A percentile compares a stretch with the other conserved stretches of the same genome.
These are phyloP conservation scores for Eucalyptus rudis DNA, from an alignment of 345 rosid species.

Conservation along the genomic window DNA sequence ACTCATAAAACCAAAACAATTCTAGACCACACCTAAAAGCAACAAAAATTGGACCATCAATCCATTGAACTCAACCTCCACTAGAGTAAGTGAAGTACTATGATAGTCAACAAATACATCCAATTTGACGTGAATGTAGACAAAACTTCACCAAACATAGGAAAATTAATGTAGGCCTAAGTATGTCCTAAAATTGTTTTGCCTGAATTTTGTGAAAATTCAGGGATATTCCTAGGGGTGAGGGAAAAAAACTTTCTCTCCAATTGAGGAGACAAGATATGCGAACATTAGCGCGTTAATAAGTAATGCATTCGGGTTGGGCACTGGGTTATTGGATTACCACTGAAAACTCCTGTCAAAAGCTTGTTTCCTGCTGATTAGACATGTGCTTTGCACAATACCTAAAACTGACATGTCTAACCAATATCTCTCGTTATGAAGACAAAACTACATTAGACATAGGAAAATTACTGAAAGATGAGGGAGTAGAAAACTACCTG, in stretches of 20 bases:
- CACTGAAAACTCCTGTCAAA: rapidly evolving
- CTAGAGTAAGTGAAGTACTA: background rate
- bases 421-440: too few relatives aligned
- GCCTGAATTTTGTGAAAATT: too few relatives aligned
- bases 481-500: background rate
- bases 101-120: background rate
- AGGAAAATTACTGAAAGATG: background rate
- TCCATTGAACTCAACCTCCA: background rate
- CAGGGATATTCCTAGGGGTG: too few relatives aligned
- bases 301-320: too few relatives aligned
- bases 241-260: too few relatives aligned
- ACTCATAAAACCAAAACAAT: background rate
- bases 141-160: background rate
- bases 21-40: background rate
- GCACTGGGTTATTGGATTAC: too few relatives aligned
- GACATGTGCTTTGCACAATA: too few relatives aligned
- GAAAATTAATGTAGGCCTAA: background rate
- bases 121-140: background rate
- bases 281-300: too few relatives aligned
- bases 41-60: background rate
- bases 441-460: background rate
- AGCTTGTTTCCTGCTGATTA: too few relatives aligned
- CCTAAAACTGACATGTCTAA: too few relatives aligned
- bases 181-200: too few relatives aligned
- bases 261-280: rapidly evolving